Evolutionary conservation across 192 early-diverging fungal species (phyloP), one percentile per base, ranked within the genome.

Genomic region (Linnemannia exigua): DNA sequence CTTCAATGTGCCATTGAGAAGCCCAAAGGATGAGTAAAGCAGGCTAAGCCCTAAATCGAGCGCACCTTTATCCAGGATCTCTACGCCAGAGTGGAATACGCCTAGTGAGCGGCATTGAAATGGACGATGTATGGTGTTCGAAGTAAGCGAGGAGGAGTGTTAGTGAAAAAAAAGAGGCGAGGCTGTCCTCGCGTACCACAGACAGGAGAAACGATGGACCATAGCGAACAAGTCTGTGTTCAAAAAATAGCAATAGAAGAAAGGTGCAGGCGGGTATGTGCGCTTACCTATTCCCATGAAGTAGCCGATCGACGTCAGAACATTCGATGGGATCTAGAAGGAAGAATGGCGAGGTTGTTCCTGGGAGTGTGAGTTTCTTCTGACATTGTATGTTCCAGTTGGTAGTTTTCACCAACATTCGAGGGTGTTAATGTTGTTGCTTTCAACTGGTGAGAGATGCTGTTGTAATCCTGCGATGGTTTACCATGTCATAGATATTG

Each of bases 401-500:
- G 28, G 4, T 63, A 25, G 22, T n/a, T 25, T 31, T 63, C 28
- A 31, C 2, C n/a, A n/a, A 25, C 54, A 28, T 52, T 20, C n/a
- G n/a, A n/a, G n/a, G 52, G 25, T 16, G 17, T 7, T 16, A n/a
- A 11, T n/a, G 48, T 17, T 63, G 14, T 63, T 61, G 0, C 7
- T 28, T 33, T 31, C 9, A 50, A 16, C 28, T 63, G 28, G 31
- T 63, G 58, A 8, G 25, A 54, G 44, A 46, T 50, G 41, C 37
- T 75, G 74, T 14, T 54, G 76, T 35, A 1, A 19, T 67, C 16
- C 8, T 67, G 16, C 11, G 63, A 36, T 67, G 66, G 36, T 25
- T 47, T 73, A 89, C 88, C 88, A 89, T 89, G 81, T 89, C 88
- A 58, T 89, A 89, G 48, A 89, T 84, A 67, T 89, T 89, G 25